Conservation (phyloP, 352 stramenopile genomes). For the Globisporangium radiosum region DNA sequence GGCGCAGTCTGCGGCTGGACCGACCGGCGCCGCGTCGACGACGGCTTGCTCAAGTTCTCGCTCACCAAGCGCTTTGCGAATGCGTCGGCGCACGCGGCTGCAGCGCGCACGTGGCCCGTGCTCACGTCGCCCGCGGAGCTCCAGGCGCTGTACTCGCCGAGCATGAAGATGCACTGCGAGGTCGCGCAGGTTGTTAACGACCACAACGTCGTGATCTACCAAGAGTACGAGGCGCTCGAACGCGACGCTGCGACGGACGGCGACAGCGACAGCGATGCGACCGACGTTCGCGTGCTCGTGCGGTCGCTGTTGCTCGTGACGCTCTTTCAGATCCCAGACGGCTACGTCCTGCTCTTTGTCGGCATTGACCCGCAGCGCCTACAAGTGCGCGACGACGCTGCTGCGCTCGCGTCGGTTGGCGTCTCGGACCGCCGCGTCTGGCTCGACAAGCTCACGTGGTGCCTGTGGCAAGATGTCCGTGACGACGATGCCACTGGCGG, state of each 20-base stretch:
- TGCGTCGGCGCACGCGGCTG: conserved; percentile 10
- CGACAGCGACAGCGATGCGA: conserved; percentile 3
- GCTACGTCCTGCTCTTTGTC: conserved; percentile 32
- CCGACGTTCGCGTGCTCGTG: conserved; percentile 15
- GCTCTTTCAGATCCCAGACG: conserved; percentile 26
- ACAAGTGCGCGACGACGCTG: conserved; percentile 14
- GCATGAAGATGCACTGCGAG: conserved; percentile 28
- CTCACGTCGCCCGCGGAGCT: conserved; percentile 18
- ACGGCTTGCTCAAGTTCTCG: conserved; percentile 27
- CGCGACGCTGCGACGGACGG: conserved; percentile 10
- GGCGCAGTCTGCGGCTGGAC: conserved; percentile 23
- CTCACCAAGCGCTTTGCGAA: conserved; percentile 21
- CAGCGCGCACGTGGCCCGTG: conserved; percentile 18
- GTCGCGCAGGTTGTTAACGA: conserved; percentile 25
- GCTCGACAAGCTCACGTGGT: conserved; percentile 24
- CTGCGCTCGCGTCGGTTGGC: conserved; percentile 12
- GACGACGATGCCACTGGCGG: conserved; percentile 3
- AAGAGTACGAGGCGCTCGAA: conserved; percentile 24
- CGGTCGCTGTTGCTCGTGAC: conserved; percentile 29
- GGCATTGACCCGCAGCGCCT: conserved; percentile 21
- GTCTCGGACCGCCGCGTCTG: conserved; percentile 17
- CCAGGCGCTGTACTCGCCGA: conserved; percentile 20
- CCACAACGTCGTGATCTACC: conserved; percentile 32
- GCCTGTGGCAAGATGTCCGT: conserved; percentile 15
- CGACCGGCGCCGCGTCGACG: conserved; percentile 23